These are phyloP conservation scores for Aureobasidium sp. DNA, from an alignment of 2,329 filamentous ascomycete genomes.

Conservation along the genomic window DNA sequence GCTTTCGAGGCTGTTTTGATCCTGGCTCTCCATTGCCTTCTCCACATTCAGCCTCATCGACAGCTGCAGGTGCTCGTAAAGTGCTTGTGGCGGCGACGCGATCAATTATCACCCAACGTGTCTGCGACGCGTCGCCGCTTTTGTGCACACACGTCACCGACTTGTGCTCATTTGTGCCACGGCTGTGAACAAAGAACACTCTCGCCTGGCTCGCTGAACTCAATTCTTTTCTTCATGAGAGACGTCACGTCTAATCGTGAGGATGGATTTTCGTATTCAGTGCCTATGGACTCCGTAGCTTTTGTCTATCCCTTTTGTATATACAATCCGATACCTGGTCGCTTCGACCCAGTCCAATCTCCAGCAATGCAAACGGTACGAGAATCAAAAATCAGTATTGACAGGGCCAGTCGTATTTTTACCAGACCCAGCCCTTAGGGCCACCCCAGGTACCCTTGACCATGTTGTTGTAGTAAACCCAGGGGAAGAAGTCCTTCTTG, in stretches of 20 bases:
- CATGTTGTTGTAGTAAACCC: constrained; percentile 54
- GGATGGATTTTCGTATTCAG: neutral
- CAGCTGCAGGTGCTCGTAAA: neutral
- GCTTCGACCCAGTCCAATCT: neutral
- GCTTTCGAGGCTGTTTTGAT: constrained; percentile 14
- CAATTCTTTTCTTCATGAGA: neutral
- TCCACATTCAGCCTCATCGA: neutral
- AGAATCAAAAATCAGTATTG: neutral
- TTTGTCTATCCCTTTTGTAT: neutral
- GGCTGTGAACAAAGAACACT: neutral
- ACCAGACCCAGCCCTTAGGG: constrained; percentile 42
- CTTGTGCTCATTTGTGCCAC: neutral
- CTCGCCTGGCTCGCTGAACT: neutral
- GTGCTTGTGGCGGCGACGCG: neutral
- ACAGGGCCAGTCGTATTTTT: neutral
- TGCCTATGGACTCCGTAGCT: neutral
- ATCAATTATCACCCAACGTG: neutral
- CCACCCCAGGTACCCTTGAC: constrained; percentile 56
- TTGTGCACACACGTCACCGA: neutral
- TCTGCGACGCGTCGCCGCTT: neutral
- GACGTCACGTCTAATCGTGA: neutral
- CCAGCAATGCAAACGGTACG: neutral
- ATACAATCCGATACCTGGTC: neutral
- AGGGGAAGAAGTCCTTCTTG: constrained; percentile 60
- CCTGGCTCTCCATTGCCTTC: constrained; percentile 6